Base-by-base conservation (phyloP, 805 yeast species). In the Metschnikowia lachancei region DNA sequence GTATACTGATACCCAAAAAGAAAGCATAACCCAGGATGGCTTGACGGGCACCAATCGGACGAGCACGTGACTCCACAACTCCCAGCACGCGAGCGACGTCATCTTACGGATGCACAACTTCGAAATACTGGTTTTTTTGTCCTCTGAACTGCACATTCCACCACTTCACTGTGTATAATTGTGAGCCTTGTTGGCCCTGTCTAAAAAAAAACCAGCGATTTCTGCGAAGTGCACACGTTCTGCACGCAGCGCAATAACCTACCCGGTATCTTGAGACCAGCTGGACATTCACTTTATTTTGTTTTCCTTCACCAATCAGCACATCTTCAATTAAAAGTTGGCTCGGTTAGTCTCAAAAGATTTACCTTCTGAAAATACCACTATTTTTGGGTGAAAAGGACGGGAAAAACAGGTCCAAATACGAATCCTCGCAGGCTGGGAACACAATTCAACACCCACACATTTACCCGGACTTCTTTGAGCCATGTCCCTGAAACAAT, bases 181-280 rank as follows among this genome's bases (percentile, higher is more conserved):
- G 36, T 17, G 42, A 16, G 28, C 35, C 41, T 30, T 18, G 26
- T 12, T 39, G 36, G 35, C 19, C 14, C 16, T 38, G 14, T 13
- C 18, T 11, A 29, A 10, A 28, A 40, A 36, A 37, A 26, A 26
- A 9, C 20, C 12, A 14, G 19, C 32, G 39, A 8, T 36, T 35
- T 19, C 22, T 22, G 33, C 31, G 31, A 18, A 41, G 44, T 34
- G 39, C 44, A 3, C 39, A 4, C 14, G 40, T 36, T 36, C 36
- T 41, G 44, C 44, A 41, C 41, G 32, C 37, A 43, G 37, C 36
- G 36, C 45, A 34, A 37, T 43, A 43, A 43, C 46, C 46, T 18
- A 22, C 5, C n/a, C 35, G 41, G 41, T 39, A 29, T 39, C 30
- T 26, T 31, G 16, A 28, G 35, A 30, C 41, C 35, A 29, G 8